Conservation (phyloP, 148 eudicot species). For the Cornus kousa region DNA sequence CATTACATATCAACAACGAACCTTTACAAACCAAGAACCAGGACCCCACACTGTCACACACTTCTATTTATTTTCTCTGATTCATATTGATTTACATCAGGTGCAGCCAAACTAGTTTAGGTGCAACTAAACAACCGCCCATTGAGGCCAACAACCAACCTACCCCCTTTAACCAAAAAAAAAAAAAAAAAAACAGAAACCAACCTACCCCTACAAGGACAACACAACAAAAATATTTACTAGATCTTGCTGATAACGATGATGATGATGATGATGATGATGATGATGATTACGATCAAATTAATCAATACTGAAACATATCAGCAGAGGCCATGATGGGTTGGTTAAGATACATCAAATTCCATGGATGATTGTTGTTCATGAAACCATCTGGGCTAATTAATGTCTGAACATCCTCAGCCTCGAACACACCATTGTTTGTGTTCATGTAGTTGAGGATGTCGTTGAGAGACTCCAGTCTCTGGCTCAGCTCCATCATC, state of each 20-base stretch:
- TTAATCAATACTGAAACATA: constrained; percentile 22
- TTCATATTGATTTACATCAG: neutral
- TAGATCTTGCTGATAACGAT: neutral
- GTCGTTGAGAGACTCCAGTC: constrained; percentile 57
- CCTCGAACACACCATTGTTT: constrained; percentile 3
- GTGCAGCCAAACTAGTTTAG: neutral
- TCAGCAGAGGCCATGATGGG: constrained; percentile 64
- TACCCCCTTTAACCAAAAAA: too few species aligned
- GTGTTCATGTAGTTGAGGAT: constrained; percentile 39
- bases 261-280: neutral
- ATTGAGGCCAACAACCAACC: neutral
- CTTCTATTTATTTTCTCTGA: too few species aligned
- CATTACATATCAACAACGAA: neutral
- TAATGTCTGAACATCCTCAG: constrained; percentile 5
- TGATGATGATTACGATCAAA: neutral
- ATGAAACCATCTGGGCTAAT: constrained; percentile 2
- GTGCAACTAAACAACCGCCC: neutral
- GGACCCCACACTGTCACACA: neutral
- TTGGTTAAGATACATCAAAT: constrained; percentile 42
- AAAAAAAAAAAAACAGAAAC: too few species aligned
- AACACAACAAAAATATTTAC: neutral
- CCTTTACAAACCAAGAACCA: neutral
- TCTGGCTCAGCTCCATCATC: constrained; percentile 51
- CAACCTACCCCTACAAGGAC: neutral
- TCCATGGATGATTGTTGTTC: constrained; percentile 37